Evolutionary conservation across 2,329 filamentous ascomycete species (phyloP), one percentile per base, ranked within the genome.

Genomic region (Trematosphaeria pertusa): DNA sequence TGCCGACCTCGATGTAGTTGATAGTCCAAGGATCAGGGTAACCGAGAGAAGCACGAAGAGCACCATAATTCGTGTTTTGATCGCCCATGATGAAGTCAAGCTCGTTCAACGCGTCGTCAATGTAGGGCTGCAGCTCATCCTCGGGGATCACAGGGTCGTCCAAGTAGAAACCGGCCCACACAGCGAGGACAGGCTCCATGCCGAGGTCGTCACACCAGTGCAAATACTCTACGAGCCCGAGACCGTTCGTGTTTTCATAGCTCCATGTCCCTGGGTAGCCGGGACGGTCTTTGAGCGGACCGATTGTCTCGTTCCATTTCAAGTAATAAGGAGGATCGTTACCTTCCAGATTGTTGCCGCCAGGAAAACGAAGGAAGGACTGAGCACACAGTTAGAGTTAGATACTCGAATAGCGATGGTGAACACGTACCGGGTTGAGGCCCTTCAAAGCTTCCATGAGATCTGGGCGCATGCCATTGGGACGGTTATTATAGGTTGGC

Each of bases 231-330:
- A 74, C 48, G 14, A 76, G 56, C 5, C 73, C 73, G 15, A 74
- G 49, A 12, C 71, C 70, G 37, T 69, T 52, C 6, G 68, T 71
- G 19, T 71, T 70, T 21, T 66, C 60, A 44, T 76, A 75, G 24
- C 59, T 48, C 73, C 72, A 76, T 38, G 71, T 67, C 18, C 65
- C 70, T 9, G 56, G 54, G 17, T 68, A 63, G 21, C 75, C 75
- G 14, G 74, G 73, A 11, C 76, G 66, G 48, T 77, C 58, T 28
- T 64, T 72, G 20, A 78, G 59, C 0, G 73, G 70, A 1, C 76
- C 76, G 39, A 78, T 73, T 1, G 76, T 78, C 51, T 78, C 72
- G 50, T 77, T 75, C 77, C 77, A 79, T 47, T 77, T 76, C 77
- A 75, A 79, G 8, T 18, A 60, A 59, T 14, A 62, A 52, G 17